Percentiles rank a stretch among this genome's conserved stretches.
Evolutionary conservation across 495 filamentous ascomycete genomes (phyloP).

Genomic region (Clohesyomyces aquaticus): DNA sequence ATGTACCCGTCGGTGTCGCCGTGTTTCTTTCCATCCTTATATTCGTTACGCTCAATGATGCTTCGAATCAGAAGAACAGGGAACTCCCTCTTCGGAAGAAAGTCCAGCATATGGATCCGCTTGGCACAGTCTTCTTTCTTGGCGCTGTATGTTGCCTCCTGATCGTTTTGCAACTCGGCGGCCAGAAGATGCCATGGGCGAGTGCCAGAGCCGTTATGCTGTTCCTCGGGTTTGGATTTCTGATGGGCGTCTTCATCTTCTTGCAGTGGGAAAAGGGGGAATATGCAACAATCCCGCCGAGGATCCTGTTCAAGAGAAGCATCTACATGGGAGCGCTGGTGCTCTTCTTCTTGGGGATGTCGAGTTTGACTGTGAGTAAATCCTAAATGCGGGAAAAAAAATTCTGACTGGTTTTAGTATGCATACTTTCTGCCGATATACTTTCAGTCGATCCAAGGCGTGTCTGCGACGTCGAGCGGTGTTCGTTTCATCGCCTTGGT

Average conservation of each 20-base stretch:
- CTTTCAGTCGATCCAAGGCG: slow-evolving; percentile 18
- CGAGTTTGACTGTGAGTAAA: neutral
- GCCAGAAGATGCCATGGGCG: slow-evolving; percentile 6
- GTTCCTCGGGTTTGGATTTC: slow-evolving; percentile 33
- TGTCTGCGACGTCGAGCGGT: neutral
- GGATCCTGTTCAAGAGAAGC: slow-evolving; percentile 2
- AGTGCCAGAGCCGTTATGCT: slow-evolving; percentile 6
- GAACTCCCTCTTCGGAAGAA: slow-evolving; percentile 5
- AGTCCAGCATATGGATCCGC: slow-evolving; percentile 11
- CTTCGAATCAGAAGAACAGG: neutral
- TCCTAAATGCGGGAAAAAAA: too few species aligned
- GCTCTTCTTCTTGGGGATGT: neutral
- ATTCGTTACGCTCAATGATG: neutral
- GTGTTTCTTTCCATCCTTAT: slow-evolving; percentile 32
- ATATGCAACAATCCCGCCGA: neutral
- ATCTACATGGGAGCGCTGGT: neutral
- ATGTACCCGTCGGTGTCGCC: slow-evolving; percentile 41
- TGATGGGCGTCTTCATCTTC: slow-evolving; percentile 5
- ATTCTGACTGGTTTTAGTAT: too few species aligned
- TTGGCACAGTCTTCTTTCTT: slow-evolving; percentile 6
- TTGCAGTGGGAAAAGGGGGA: slow-evolving; percentile 8
- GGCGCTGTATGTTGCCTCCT: slow-evolving; percentile 9
- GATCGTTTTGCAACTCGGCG: slow-evolving; percentile 13
- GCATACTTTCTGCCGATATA: slow-evolving; percentile 27
- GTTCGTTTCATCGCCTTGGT: slow-evolving; percentile 32